Base-by-base conservation (phyloP, 805 yeast species). In the Saturnispora besseyi region DNA sequence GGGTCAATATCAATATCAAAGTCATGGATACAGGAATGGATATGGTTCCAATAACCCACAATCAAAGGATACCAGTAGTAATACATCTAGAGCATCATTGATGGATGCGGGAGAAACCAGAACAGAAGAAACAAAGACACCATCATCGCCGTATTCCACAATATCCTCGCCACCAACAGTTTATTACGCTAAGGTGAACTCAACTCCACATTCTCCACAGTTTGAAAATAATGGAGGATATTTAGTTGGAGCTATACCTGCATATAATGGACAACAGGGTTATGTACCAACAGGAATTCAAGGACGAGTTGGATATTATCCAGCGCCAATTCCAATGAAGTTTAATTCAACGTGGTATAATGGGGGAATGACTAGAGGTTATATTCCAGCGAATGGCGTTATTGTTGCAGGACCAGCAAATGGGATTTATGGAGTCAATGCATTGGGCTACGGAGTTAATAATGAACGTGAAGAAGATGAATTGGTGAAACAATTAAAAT, bases 401-500 rank as follows among this genome's bases (percentile, higher is more conserved):
- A 26, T 26, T 26, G 29, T 26, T 26, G 21, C 8, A 8, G 21
- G 21, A n/a, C 38, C 38, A 7, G 11, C 38, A 7, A 34, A 26
- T 26, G 29, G 29, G 6, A 8, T 26, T 8, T 28, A 28, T 41
- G n/a, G 21, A 2, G 28, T n/a, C 21, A 8, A 12, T 10, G 10
- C 40, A 7, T 36, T 15, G 7, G 40, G 40, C 10, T 36, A 36
- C 4, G 40, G 40, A 7, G 61, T 58, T n/a, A 51, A 38, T 34
- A 12, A 53, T 12, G 42, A 31, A 13, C 30, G 13, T 4, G 29
- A 34, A 10, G 38, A 33, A 21, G 22, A 26, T 11, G 38, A 31
- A 24, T 28, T 64, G 12, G 52, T 50, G 0, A 65, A 61, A 66
- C 97, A 90, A 70, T 69, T 90, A 46, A 87, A 84, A 62, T 91